phyloP scores from a whole-genome alignment of 768 basidiomycete species.

The Psilocybe cubensis region DNA sequence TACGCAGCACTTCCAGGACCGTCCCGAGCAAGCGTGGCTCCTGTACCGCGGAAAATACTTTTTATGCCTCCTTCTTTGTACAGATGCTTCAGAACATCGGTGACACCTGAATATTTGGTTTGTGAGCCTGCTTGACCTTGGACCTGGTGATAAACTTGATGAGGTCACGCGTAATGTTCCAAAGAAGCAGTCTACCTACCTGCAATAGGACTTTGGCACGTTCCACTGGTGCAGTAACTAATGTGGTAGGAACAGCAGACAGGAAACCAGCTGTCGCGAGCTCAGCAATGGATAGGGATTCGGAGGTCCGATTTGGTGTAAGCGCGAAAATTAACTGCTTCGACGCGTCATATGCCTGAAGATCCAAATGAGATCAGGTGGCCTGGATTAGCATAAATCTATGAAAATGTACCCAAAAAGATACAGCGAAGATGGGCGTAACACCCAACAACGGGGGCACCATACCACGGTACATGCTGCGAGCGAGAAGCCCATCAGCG shows the following conservation, averaged over 20 bases:
- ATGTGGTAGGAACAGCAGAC: constrained; percentile 89
- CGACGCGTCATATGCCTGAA: constrained; percentile 89
- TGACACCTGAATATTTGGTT: constrained; percentile 83
- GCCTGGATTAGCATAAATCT: not conserved
- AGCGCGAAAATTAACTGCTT: constrained; percentile 79
- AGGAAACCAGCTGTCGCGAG: constrained; percentile 93
- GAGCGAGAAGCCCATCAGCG: not conserved
- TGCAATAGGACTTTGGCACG: constrained; percentile 96
- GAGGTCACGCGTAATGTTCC: not conserved
- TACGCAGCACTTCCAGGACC: constrained; percentile 97
- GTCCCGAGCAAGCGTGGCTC: constrained; percentile 93
- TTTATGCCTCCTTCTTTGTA: constrained; percentile 93
- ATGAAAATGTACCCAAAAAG: constrained; percentile 82
- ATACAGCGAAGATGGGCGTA: constrained; percentile 97
- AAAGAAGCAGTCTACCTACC: constrained; percentile 37
- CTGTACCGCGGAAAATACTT: constrained; percentile 91
- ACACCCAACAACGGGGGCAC: constrained; percentile 93
- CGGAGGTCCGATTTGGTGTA: constrained; percentile 78
- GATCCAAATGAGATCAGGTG: constrained; percentile 3
- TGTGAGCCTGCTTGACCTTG: constrained; percentile 84
- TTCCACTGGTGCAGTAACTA: constrained; percentile 95
- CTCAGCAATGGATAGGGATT: constrained; percentile 70
- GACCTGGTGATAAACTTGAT: constrained; percentile 48
- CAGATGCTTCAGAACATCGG: constrained; percentile 87
- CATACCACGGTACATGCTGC: constrained; percentile 88